Base-by-base conservation (phyloP, 2,329 filamentous ascomycete genomes). In the Sordariomycetes sp. region DNA sequence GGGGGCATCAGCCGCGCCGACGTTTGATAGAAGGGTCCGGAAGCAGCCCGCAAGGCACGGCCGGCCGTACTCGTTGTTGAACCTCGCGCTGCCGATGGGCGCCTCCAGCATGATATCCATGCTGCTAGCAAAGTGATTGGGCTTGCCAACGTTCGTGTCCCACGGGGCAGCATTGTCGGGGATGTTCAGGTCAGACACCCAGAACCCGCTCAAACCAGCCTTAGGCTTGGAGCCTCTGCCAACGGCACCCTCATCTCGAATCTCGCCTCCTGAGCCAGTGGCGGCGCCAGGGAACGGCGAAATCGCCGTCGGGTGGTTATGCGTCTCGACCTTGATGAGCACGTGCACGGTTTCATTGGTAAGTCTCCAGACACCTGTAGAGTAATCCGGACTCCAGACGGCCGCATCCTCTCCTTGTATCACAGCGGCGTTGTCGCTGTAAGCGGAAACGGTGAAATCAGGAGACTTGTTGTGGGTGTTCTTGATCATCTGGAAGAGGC, bases 351-450 rank as follows among this genome's bases (percentile, higher is more conserved):
- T 78, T 74, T 99, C 94, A 66, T 90, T 94, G 22, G 82, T 90
- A 60, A 93, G 82, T 65, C 81, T 88, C 93, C 93, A 99, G 64
- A 89, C 87, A 34, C 92, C 90, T 3, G 89, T 96, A 43, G 85
- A 79, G 64, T 91, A 86, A 67, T 94, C 89, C 4, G 94, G 94
- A 1, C 90, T 88, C 93, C 93, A 97, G 68, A 89, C 71, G 55
- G 72, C 67, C 35, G 71, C 73, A 53, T 67, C 63, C 22, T 75
- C 73, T 10, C 73, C 73, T 59, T 72, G 65, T n/a, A 75, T 61
- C 34, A 99, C 94, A n/a, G 94, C 94, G 28, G 94, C 94, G 69
- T 99, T 99, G 71, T 99, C 94, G 66, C 90, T 96, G 73, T 99
- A 99, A 8, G 94, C 94, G 40, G 91, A 97, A 51, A 97, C 82